These are phyloP conservation scores for Akebia trifoliata DNA, from an alignment of 164 flowering plant species.

Conservation along the genomic window DNA sequence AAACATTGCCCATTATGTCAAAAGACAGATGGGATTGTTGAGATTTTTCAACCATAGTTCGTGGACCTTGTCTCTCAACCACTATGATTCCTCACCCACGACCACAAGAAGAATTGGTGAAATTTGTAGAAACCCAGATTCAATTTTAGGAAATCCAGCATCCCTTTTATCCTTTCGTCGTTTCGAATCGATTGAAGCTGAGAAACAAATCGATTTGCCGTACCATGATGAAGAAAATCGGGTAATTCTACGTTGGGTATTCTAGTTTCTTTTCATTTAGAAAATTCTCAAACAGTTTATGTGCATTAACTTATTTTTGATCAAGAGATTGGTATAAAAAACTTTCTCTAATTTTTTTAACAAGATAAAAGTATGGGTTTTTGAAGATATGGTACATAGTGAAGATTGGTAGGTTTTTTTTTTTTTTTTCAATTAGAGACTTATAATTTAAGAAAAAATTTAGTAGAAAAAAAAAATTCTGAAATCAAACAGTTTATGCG, in stretches of 20 bases:
- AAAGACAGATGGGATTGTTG: constrained; percentile 10
- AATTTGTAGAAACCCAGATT: constrained; percentile 18
- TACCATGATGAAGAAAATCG: constrained; percentile 18
- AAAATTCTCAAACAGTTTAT: neutral
- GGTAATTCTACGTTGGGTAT: constrained; percentile 16
- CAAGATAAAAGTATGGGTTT: too few species aligned
- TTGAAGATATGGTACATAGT: too few species aligned
- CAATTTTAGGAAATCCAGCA: constrained; percentile 2
- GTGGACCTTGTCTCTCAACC: neutral
- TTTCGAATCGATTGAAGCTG: constrained; percentile 33
- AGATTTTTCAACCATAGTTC: constrained; percentile 7
- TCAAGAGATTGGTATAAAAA: too few species aligned
- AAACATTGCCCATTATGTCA: constrained; percentile 5
- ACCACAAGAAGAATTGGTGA: neutral
- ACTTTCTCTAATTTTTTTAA: too few species aligned
- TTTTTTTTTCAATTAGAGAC: too few species aligned
- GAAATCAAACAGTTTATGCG: too few species aligned
- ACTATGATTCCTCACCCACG: too few species aligned
- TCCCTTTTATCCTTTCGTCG: constrained; percentile 31
- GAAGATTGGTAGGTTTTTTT: too few species aligned
- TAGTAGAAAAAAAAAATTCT: too few species aligned
- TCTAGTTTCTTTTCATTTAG: neutral
- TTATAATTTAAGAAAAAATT: too few species aligned
- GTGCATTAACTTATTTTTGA: neutral
- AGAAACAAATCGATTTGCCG: constrained; percentile 13